Evolutionary conservation across 352 stramenopile genomes (phyloP), one percentile per base, ranked within the genome.

Genomic region (Globisporangium sylvaticum): DNA sequence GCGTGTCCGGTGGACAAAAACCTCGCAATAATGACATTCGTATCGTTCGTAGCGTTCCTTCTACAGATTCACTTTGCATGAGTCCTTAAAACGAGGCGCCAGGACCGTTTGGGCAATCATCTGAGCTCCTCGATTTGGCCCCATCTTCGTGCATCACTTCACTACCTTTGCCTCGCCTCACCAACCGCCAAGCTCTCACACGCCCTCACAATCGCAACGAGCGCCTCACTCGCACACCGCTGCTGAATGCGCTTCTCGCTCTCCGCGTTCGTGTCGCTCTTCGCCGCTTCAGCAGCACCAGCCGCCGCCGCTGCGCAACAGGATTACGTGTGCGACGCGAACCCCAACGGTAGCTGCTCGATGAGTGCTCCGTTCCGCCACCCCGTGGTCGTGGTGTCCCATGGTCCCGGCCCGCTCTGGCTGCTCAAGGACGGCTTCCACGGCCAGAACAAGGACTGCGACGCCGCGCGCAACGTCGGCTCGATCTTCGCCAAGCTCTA

Each of bases 321-420:
- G 18, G 50, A 57, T 18, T 25, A 57, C 50, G 50, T 57, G 50
- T 57, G 50, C n/a, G 9, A 57, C 50, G 50, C 50, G 5, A 44
- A 15, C 37, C 27, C 50, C 50, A 57, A 29, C 15, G 50, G 50
- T 32, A 44, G 22, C 50, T 32, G n/a, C 56, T 12, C 32, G 56
- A 44, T 48, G 56, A 39, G 22, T 32, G 29, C 54, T 29, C 22
- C 57, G 53, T 77, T 75, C 58, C 72, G 67, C 52, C 75, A 81
- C 42, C 75, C 76, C 4, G 68, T 81, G 24, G 54, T 84, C 24
- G 78, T 72, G 34, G 66, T 84, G 27, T 81, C 81, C n/a, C 81
- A 91, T 56, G 83, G 83, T 4, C 76, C 75, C 27, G 80, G 83
- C 29, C 81, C 83, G 20, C 68, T 88, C 42, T 85, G 78, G 57